These are phyloP conservation scores for Fusarium scirpi DNA, from an alignment of 2,329 filamentous ascomycete genomes.

Conservation along the genomic window DNA sequence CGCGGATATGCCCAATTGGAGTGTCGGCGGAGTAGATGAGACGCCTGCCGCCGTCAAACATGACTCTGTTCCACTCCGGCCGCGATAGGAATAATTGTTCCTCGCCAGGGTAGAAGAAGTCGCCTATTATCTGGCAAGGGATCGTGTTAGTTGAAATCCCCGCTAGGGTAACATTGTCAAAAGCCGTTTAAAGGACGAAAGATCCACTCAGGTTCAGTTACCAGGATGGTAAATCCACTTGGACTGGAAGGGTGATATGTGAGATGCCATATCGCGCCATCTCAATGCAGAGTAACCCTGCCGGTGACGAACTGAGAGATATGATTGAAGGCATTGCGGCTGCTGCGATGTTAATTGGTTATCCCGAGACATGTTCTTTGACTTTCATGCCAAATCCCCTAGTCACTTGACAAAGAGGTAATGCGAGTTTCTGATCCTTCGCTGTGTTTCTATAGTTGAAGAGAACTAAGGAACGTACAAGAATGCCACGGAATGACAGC, in stretches of 20 bases:
- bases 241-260: slow-evolving; percentile 41
- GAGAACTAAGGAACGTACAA: slow-evolving; percentile 48
- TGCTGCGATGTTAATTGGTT: slow-evolving; percentile 10
- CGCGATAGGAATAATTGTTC: slow-evolving; percentile 54
- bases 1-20: slow-evolving; percentile 39
- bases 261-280: slow-evolving; percentile 47
- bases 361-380: neutral
- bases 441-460: slow-evolving; percentile 1
- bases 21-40: slow-evolving; percentile 45
- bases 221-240: slow-evolving; percentile 41
- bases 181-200: slow-evolving; percentile 31
- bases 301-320: slow-evolving; percentile 32
- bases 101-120: slow-evolving; percentile 53
- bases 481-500: slow-evolving; percentile 53
- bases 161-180: slow-evolving; percentile 41
- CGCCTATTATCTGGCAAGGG: slow-evolving; percentile 53
- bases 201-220: slow-evolving; percentile 37
- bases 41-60: slow-evolving; percentile 44
- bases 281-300: slow-evolving; percentile 43
- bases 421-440: slow-evolving; percentile 26
- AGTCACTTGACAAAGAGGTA: slow-evolving; percentile 32
- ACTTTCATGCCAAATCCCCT: slow-evolving; percentile 3
- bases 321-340: slow-evolving; percentile 13
- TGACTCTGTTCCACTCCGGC: slow-evolving; percentile 53
- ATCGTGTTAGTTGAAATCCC: slow-evolving; percentile 38